Conservation (phyloP, 495 filamentous ascomycete species). For the Penicillium paxilli region DNA sequence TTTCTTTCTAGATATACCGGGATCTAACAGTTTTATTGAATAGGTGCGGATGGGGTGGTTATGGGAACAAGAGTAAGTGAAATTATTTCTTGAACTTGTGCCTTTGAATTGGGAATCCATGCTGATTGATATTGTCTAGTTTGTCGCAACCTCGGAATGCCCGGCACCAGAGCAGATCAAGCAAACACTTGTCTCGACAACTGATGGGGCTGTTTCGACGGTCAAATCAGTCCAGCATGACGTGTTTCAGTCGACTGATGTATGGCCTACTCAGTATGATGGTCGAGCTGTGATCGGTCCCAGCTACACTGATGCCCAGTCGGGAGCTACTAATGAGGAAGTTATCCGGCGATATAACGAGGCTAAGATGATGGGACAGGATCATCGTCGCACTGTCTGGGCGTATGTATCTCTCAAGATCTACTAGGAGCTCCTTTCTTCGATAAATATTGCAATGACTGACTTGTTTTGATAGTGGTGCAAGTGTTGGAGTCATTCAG, state of each 20-base stretch:
- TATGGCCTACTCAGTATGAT: conserved; percentile 29
- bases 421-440: too few relatives aligned
- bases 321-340: conserved; percentile 19
- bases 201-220: conserved; percentile 24
- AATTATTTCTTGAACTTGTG: neutral
- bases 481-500: conserved; percentile 22
- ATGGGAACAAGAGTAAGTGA: conserved; percentile 59
- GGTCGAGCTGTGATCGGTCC: conserved; percentile 24
- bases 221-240: conserved; percentile 23
- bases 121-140: conserved; percentile 14
- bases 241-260: conserved; percentile 24
- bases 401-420: conserved; percentile 16
- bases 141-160: conserved; percentile 24
- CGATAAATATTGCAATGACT: neutral
- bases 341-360: conserved; percentile 24
- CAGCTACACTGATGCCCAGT: conserved; percentile 15
- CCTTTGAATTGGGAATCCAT: neutral
- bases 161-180: conserved; percentile 21
- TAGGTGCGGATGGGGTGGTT: conserved; percentile 56
- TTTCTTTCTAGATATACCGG: neutral
- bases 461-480: conserved; percentile 11
- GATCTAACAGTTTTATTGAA: too few relatives aligned
- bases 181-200: conserved; percentile 17
- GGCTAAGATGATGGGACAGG: conserved; percentile 16
- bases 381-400: conserved; percentile 24